These are phyloP conservation scores for Lachancea sp. DNA, from an alignment of 805 yeast genomes.

Conservation along the genomic window DNA sequence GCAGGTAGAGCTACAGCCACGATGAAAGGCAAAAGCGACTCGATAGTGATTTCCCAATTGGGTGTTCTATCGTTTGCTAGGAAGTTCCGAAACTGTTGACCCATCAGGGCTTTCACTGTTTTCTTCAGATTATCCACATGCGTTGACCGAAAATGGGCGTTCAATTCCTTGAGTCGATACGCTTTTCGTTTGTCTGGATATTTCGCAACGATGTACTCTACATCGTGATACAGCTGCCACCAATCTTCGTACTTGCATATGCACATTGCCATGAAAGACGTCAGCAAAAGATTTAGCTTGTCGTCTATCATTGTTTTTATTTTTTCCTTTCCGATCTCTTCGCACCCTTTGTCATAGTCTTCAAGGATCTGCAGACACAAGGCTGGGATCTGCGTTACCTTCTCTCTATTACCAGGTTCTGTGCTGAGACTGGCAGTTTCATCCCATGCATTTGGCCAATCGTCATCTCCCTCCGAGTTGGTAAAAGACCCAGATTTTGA, in stretches of 20 bases:
- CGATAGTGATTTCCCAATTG: conserved; percentile 19
- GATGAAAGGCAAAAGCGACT: conserved; percentile 21
- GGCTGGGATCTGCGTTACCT: conserved; percentile 19
- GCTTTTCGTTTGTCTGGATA: conserved; percentile 6
- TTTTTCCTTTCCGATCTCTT: conserved; percentile 13
- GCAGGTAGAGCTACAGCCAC: conserved; percentile 16
- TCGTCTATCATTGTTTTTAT: conserved; percentile 17
- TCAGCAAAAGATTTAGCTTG: conserved; percentile 27
- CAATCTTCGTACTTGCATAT: conserved; percentile 20
- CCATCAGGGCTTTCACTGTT: conserved; percentile 10
- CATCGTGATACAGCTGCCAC: conserved; percentile 27
- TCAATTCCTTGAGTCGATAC: conserved; percentile 21
- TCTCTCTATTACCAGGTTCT: conserved; percentile 3
- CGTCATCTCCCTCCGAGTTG: not conserved
- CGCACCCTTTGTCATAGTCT: conserved; percentile 15
- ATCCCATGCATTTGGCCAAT: conserved; percentile 8
- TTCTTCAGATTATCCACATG: conserved; percentile 18
- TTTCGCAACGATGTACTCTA: conserved; percentile 13
- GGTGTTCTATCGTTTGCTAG: conserved; percentile 20
- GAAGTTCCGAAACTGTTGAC: conserved; percentile 20
- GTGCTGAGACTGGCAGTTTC: not conserved
- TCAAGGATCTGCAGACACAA: conserved; percentile 11
- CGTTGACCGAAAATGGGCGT: conserved; percentile 17
- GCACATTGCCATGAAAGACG: conserved; percentile 24
- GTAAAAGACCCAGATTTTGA: not conserved